A percentile compares a stretch with the other conserved stretches of the same genome.
Evolutionary conservation across 495 filamentous ascomycete genomes (phyloP).

Genomic region (Penicillium pancosmium): DNA sequence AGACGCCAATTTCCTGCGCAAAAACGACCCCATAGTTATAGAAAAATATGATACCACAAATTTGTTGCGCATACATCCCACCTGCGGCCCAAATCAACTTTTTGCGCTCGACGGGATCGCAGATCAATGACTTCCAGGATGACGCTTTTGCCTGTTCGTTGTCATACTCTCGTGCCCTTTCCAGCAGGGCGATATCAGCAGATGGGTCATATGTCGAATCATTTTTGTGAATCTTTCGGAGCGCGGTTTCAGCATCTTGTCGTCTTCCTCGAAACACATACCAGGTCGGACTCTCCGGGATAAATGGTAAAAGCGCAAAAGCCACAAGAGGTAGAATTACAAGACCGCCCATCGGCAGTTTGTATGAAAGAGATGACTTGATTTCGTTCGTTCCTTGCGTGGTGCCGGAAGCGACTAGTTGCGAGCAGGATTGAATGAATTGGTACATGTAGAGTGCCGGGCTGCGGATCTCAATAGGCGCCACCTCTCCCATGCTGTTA

Average conservation of each 20-base stretch:
- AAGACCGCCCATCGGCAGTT: constrained; percentile 39
- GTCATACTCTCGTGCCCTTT: constrained; percentile 21
- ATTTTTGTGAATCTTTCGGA: constrained; percentile 36
- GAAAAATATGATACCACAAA: constrained; percentile 44
- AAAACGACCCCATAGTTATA: constrained; percentile 45
- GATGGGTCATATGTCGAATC: constrained; percentile 28
- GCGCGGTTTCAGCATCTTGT: constrained; percentile 28
- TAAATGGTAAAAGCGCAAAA: constrained; percentile 34
- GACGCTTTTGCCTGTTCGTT: constrained; percentile 22
- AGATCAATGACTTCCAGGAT: constrained; percentile 32
- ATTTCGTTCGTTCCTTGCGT: constrained; percentile 36
- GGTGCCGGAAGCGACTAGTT: constrained; percentile 36
- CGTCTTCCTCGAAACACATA: constrained; percentile 27
- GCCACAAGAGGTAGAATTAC: constrained; percentile 34
- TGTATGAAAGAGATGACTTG: constrained; percentile 26
- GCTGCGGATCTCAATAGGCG: constrained; percentile 35
- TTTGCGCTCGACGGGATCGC: constrained; percentile 37
- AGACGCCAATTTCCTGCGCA: constrained; percentile 37
- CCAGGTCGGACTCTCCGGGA: constrained; percentile 40
- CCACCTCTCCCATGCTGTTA: constrained; percentile 35
- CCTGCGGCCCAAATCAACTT: constrained; percentile 40
- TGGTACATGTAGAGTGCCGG: constrained; percentile 39
- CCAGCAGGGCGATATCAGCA: constrained; percentile 28
- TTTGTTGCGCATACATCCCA: constrained; percentile 41
- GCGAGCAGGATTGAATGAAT: constrained; percentile 40